Evolutionary conservation across 176 grass and related monocot genomes (phyloP).

Genomic region (Tuctoria greenei): DNA sequence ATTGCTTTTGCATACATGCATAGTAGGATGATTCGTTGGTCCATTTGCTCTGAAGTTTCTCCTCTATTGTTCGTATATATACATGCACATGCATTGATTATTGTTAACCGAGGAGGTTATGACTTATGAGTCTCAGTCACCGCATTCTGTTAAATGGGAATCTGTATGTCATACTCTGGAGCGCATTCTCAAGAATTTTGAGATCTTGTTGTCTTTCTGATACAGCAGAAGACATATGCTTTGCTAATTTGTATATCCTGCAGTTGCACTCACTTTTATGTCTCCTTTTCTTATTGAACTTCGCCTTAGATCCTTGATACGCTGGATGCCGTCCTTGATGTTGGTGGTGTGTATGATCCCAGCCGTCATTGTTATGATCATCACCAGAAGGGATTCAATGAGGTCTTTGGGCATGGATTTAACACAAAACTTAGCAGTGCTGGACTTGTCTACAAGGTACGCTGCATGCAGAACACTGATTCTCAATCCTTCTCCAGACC

Average conservation of each 20-base stretch:
- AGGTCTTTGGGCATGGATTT: slow-evolving; percentile 95
- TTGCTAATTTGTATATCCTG: not conserved
- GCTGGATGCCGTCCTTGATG: slow-evolving; percentile 91
- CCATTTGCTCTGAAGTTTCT: not conserved
- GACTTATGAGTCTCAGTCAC: not conserved
- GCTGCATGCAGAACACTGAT: not conserved
- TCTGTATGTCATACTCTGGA: not conserved
- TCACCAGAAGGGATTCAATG: slow-evolving; percentile 89
- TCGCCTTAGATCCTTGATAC: slow-evolving; percentile 69
- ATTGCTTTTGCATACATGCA: not conserved
- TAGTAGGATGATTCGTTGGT: not conserved
- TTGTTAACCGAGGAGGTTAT: too few relatives aligned
- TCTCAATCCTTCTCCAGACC: not conserved
- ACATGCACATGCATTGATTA: not conserved
- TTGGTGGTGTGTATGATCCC: slow-evolving; percentile 92
- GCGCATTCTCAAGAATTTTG: not conserved
- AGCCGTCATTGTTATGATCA: slow-evolving; percentile 83
- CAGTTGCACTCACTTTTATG: not conserved
- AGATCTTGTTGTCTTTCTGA: too few relatives aligned
- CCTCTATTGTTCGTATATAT: not conserved
- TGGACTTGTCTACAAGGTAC: slow-evolving; percentile 97
- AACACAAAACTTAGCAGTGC: slow-evolving; percentile 98
- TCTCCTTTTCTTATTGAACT: not conserved
- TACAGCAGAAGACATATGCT: too few relatives aligned
- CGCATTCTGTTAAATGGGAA: not conserved